Conservation (phyloP, 345 rosid genomes). For the Camelina hispida region DNA sequence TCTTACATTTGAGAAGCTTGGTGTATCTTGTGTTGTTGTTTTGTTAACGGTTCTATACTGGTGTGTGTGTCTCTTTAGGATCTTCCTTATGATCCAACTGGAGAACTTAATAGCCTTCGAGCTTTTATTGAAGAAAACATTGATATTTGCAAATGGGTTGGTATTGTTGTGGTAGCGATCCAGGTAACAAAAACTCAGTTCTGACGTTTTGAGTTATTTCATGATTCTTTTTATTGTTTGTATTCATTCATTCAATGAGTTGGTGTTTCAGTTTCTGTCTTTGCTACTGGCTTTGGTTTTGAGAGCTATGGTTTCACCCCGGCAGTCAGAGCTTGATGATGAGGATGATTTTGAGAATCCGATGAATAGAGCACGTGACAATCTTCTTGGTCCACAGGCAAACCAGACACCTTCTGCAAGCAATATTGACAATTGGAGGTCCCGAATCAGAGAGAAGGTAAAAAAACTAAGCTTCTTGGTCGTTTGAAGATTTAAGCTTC, state of each 20-base stretch:
- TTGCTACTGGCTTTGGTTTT: constrained; percentile 73
- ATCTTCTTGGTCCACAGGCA: constrained; percentile 69
- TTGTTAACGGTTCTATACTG: neutral
- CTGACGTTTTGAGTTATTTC: neutral
- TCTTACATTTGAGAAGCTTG: constrained; percentile 8
- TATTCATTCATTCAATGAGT: neutral
- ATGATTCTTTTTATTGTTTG: neutral
- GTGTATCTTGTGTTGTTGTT: constrained; percentile 11
- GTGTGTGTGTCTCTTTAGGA: constrained; percentile 30
- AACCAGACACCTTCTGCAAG: constrained; percentile 65
- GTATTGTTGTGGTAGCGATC: constrained; percentile 61
- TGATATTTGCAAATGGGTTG: constrained; percentile 85
- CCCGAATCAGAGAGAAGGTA: constrained; percentile 92
- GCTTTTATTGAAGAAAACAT: constrained; percentile 71
- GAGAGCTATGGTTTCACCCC: constrained; percentile 72
- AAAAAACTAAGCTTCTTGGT: neutral
- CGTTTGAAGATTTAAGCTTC: constrained; percentile 1
- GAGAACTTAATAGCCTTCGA: constrained; percentile 76
- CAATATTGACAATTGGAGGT: constrained; percentile 65
- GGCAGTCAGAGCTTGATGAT: constrained; percentile 56
- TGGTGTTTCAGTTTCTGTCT: constrained; percentile 62
- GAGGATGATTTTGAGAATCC: constrained; percentile 69
- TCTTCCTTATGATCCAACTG: constrained; percentile 76
- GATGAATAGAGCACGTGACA: constrained; percentile 68
- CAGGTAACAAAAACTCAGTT: constrained; percentile 57